phyloP scores from a whole-genome alignment of 495 filamentous ascomycete genomes.

The Podospora tetraspora region DNA sequence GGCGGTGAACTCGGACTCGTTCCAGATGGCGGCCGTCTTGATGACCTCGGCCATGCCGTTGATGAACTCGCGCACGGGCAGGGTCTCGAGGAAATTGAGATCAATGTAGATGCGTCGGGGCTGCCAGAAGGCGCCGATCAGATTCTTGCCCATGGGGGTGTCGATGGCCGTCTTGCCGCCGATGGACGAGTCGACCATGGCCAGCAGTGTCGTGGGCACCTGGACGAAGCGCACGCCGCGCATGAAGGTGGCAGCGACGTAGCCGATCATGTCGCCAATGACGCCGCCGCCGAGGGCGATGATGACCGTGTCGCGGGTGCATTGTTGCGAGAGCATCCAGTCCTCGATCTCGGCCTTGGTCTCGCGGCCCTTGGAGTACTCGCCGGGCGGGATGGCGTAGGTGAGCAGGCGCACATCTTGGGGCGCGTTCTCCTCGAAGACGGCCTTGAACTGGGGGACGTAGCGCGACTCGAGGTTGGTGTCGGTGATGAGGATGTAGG shows the following conservation, averaged over 20 bases:
- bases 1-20: slow-evolving; percentile 78
- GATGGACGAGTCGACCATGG: slow-evolving; percentile 98
- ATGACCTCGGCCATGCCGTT: slow-evolving; percentile 99
- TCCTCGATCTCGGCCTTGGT: slow-evolving; percentile 95
- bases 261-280: slow-evolving; percentile 96
- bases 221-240: slow-evolving; percentile 93
- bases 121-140: slow-evolving; percentile 96
- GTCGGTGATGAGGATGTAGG: slow-evolving; percentile 94
- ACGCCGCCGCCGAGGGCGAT: slow-evolving; percentile 96
- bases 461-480: slow-evolving; percentile 83
- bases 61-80: slow-evolving; percentile 90
- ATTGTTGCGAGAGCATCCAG: slow-evolving; percentile 90
- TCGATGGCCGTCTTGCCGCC: slow-evolving; percentile 98
- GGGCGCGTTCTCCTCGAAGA: slow-evolving; percentile 57
- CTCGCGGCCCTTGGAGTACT: slow-evolving; percentile 84
- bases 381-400: slow-evolving; percentile 83
- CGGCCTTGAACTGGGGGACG: slow-evolving; percentile 64
- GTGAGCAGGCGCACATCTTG: slow-evolving; percentile 67
- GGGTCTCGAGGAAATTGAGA: slow-evolving; percentile 82
- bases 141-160: slow-evolving; percentile 92
- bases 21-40: slow-evolving; percentile 96
- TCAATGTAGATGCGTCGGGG: slow-evolving; percentile 91
- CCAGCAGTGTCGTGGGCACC: slow-evolving; percentile 87
- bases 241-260: slow-evolving; percentile 97
- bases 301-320: slow-evolving; percentile 89